Evolutionary conservation across 495 filamentous ascomycete species (phyloP).

Genomic region (Penicillium atrosanguineum): DNA sequence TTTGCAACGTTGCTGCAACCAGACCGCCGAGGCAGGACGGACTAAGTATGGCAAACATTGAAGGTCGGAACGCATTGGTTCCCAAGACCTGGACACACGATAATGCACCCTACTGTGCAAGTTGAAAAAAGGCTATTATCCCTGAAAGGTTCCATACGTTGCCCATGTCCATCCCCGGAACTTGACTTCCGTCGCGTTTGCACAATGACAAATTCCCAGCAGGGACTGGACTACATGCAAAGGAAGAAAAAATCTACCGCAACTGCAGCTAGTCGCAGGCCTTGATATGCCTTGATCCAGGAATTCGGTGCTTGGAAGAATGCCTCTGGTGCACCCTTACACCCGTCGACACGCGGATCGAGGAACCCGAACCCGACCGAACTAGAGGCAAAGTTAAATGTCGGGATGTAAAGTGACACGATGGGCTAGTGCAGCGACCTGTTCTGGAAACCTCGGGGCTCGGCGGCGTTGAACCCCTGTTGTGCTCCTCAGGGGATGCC

Average conservation of each 20-base stretch:
- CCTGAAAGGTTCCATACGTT: background rate
- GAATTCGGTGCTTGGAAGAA: background rate
- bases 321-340: background rate
- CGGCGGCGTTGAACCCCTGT: background rate
- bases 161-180: background rate
- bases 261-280: background rate
- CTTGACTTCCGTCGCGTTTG: background rate
- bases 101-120: background rate
- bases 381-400: background rate
- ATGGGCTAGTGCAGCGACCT: background rate
- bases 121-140: background rate
- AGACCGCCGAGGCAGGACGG: background rate
- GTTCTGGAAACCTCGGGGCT: background rate
- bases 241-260: background rate
- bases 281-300: background rate
- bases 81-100: background rate
- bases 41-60: background rate
- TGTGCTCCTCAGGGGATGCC: background rate
- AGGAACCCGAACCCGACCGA: background rate
- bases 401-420: background rate
- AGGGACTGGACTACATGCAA: background rate
- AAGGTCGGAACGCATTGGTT: background rate
- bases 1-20: background rate
- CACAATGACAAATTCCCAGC: background rate
- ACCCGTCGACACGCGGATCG: background rate